Conservation (phyloP, 2,329 filamentous ascomycete species). For the Colletotrichum paranaense region DNA sequence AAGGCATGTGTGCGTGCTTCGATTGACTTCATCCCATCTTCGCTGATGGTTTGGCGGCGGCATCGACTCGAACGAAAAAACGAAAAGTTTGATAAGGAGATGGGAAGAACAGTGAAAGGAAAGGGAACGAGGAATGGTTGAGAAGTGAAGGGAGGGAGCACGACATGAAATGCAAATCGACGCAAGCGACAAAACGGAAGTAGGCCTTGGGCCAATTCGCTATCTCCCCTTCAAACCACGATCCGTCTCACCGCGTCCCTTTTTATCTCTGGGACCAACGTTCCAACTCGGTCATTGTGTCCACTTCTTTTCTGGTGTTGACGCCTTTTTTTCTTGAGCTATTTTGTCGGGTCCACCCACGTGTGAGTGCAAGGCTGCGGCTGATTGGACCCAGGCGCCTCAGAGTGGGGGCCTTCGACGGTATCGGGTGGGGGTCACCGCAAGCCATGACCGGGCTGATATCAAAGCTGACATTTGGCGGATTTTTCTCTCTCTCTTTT, state of each 20-base stretch:
- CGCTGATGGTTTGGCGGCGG: conserved; percentile 4
- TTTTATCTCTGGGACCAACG: conserved; percentile 32
- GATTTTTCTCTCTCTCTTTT: neutral
- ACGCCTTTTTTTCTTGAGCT: conserved; percentile 14
- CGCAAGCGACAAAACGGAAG: neutral
- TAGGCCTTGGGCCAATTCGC: neutral
- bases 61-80: conserved; percentile 1
- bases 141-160: neutral
- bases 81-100: conserved; percentile 21
- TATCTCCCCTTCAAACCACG: neutral
- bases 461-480: conserved; percentile 30
- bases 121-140: neutral
- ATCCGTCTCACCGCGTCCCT: conserved; percentile 30
- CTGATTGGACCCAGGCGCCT: conserved; percentile 33
- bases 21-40: conserved; percentile 35
- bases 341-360: conserved; percentile 37
- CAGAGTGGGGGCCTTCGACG: conserved; percentile 35
- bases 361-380: conserved; percentile 31
- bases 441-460: conserved; percentile 35
- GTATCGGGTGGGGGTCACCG: conserved; percentile 36
- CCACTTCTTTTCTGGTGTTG: conserved; percentile 24
- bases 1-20: conserved; percentile 30
- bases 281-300: conserved; percentile 24
- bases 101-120: neutral
- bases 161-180: conserved; percentile 7